Percentiles rank a stretch among this genome's conserved stretches.
Evolutionary conservation across 1,139 yeast species (phyloP).

Genomic region (Yamadazyma kanchanaburiensis): DNA sequence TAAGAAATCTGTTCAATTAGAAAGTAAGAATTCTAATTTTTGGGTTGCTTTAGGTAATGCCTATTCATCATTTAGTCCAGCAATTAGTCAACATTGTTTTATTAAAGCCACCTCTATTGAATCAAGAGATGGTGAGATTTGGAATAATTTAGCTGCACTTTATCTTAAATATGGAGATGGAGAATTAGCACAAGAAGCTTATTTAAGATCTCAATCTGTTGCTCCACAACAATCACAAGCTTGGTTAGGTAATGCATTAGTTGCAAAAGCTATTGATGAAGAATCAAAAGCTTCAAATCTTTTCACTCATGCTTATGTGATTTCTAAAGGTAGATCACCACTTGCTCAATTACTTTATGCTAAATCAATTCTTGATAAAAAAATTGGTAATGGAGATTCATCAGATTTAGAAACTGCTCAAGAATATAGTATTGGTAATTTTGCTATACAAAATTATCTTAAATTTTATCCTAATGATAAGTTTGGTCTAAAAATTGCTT

Average conservation of each 20-base stretch:
- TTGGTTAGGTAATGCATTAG: constrained; percentile 85
- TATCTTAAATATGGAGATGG: constrained; percentile 68
- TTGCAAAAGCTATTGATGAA: constrained; percentile 60
- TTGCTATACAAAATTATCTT: constrained; percentile 71
- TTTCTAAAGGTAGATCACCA: constrained; percentile 74
- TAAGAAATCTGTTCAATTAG: constrained; percentile 68
- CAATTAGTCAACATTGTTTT: constrained; percentile 87
- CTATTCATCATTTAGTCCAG: constrained; percentile 54
- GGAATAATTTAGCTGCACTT: constrained; percentile 82
- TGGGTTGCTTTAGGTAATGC: constrained; percentile 88
- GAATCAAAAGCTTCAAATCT: constrained; percentile 47
- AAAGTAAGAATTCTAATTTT: constrained; percentile 62
- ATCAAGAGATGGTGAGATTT: constrained; percentile 62
- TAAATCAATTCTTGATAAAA: constrained; percentile 46
- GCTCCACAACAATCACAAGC: constrained; percentile 77
- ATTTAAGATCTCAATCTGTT: constrained; percentile 71
- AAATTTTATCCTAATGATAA: constrained; percentile 63
- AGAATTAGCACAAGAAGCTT: constrained; percentile 71
- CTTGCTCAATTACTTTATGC: constrained; percentile 73
- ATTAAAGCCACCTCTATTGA: constrained; percentile 75
- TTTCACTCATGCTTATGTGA: constrained; percentile 72
- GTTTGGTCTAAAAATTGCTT: constrained; percentile 58
- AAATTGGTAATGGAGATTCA: constrained; percentile 36
- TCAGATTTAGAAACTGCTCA: constrained; percentile 58
- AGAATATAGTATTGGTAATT: constrained; percentile 63